Percentiles rank a stretch among this genome's conserved stretches.
These are phyloP conservation scores for Aureobasidium sp. DNA, from an alignment of 2,329 filamentous ascomycete genomes.

Conservation along the genomic window DNA sequence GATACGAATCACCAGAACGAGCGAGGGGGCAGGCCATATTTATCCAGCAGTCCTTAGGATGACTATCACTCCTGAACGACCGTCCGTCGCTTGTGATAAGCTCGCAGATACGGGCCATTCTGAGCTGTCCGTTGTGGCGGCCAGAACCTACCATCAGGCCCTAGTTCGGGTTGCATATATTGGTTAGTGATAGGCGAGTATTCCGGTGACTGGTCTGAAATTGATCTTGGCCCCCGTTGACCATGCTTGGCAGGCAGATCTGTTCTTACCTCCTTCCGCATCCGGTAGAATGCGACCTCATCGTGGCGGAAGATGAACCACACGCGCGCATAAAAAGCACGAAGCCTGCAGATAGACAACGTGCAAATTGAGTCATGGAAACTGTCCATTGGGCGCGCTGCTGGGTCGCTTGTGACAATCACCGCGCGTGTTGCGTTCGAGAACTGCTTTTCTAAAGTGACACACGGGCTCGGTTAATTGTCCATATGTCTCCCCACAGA, in stretches of 20 bases:
- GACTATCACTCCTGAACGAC: background rate
- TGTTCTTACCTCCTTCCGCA: conserved; percentile 2
- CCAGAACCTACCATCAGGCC: background rate
- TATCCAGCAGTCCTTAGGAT: background rate
- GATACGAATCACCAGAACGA: background rate
- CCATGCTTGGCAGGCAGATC: background rate
- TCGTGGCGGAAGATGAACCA: background rate
- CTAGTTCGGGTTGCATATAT: background rate
- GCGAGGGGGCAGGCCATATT: background rate
- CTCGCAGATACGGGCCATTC: background rate
- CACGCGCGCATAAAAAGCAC: conserved; percentile 11
- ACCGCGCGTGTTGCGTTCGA: background rate
- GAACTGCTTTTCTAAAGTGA: background rate
- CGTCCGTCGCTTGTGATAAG: background rate
- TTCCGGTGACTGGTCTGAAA: background rate
- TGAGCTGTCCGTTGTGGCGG: conserved; percentile 3
- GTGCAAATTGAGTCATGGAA: conserved; percentile 1
- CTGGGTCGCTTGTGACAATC: background rate
- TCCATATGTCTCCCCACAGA: background rate
- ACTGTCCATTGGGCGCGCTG: background rate
- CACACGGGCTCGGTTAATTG: background rate
- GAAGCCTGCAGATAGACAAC: background rate
- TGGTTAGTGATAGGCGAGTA: background rate
- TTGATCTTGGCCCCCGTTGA: background rate
- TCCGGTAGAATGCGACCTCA: conserved; percentile 8